Evolutionary conservation across 768 basidiomycete species (phyloP), one percentile per base, ranked within the genome.

Genomic region (Floccularia luteovirens): DNA sequence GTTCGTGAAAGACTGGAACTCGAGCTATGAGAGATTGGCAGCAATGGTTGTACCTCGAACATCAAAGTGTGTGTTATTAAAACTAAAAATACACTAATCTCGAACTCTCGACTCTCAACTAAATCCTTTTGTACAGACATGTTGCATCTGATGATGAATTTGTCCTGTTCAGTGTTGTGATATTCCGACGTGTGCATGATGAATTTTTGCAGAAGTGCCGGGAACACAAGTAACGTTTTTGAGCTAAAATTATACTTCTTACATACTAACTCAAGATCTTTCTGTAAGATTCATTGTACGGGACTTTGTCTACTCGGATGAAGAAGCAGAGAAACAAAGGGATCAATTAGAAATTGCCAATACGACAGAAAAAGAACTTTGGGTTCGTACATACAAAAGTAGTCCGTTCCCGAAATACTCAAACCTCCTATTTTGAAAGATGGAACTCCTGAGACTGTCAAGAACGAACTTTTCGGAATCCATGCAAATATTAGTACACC

Each of bases 401-500:
- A 25, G 3, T 31, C 19, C 12, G 2, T 19, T 21, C 14, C 25
- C 24, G 25, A 13, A 24, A 16, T 13, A 12, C 41, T 47, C 14
- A 46, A 27, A 17, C 17, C 42, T 27, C 23, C 30, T 38, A 24
- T 16, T 16, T 12, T n/a, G 16, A 30, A 50, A 98, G 93, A 88
- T 90, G 20, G 94, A 99, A 49, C 74, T 99, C 0, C 68, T 99
- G 19, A 77, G 88, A 50, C 59, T 98, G 25, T 82, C 93, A 25
- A 74, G 96, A 40, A 96, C 90, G 38, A 97, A 94, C 62, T 99
- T 98, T 59, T 93, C 92, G 0, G 96, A 99, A 65, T 82, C 92
- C 4, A 91, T 92, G 65, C 90, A 98, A 58, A 70, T 94, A 38
- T 71, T 97, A 14, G 88, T 93, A 0, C 96, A 98, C 54, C 69